Percentiles rank a stretch among this genome's conserved stretches.
Evolutionary conservation across 164 flowering plant species (phyloP).

Genomic region (Brasenia schreberi): DNA sequence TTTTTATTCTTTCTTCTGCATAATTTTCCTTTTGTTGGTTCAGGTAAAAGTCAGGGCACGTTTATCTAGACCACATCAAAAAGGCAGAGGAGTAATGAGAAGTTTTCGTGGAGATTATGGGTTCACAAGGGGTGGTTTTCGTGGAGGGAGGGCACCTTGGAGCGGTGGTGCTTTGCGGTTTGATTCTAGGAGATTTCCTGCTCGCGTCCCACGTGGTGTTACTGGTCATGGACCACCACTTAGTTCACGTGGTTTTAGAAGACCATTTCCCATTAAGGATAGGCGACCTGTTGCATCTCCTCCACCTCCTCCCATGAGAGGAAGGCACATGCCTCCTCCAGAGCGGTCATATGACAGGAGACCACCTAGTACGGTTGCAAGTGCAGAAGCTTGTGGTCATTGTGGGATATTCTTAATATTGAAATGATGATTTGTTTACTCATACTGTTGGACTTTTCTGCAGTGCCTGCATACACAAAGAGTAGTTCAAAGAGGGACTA

Average conservation of each 20-base stretch:
- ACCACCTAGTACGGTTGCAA: slow-evolving; percentile 32
- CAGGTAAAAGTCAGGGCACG: slow-evolving; percentile 96
- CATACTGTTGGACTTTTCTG: not conserved
- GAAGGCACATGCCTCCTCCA: slow-evolving; percentile 57
- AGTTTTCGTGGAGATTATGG: slow-evolving; percentile 34
- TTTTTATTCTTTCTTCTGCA: too few species aligned
- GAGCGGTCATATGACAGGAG: slow-evolving; percentile 69
- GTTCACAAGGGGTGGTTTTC: slow-evolving; percentile 24
- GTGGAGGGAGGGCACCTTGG: slow-evolving; percentile 48
- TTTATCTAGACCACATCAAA: slow-evolving; percentile 82
- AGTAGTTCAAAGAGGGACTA: slow-evolving; percentile 74
- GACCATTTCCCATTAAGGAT: slow-evolving; percentile 42
- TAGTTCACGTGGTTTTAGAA: slow-evolving; percentile 32
- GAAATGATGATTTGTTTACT: not conserved
- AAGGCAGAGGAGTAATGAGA: slow-evolving; percentile 53
- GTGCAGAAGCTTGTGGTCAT: not conserved
- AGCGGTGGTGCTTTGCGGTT: slow-evolving; percentile 18
- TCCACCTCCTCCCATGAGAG: slow-evolving; percentile 33
- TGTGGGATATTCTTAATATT: not conserved
- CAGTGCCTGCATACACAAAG: slow-evolving; percentile 75
- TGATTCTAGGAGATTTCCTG: slow-evolving; percentile 28
- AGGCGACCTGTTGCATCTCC: slow-evolving; percentile 44
- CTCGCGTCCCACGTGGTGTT: slow-evolving; percentile 31
- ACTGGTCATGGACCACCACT: slow-evolving; percentile 31
- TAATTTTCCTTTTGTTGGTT: slow-evolving; percentile 1